Base-by-base conservation (phyloP, 176 grass and related monocot genomes). In the Zoysia japonica region DNA sequence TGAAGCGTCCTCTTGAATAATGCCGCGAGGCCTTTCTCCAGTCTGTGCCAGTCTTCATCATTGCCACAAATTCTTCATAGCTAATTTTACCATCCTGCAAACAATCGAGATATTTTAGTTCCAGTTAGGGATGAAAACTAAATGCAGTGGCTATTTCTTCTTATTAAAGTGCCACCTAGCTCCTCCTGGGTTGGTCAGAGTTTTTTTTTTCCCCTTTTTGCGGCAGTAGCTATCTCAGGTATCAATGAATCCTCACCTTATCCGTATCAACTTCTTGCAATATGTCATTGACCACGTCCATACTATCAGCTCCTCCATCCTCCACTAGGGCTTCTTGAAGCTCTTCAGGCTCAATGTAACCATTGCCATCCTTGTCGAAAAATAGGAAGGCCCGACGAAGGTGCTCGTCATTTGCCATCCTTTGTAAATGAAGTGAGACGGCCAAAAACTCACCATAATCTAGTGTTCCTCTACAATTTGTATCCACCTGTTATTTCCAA, bases 361-460 rank as follows among this genome's bases (percentile, higher is more conserved):
- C 89, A 76, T 88, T 89, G 46, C 87, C 87, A 11, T 97, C 87
- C 47, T 89, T 91, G 38, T 97, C 93, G 6, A 97, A 97, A 78
- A 83, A 97, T 37, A 78, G 77, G 87, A 97, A 97, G 76, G 93
- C 93, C 75, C 82, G 85, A 14, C 78, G 82, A 41, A 97, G 86
- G 68, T 97, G 91, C 63, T 97, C 93, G 39, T 93, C 93, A 68
- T 93, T 93, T 57, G 88, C 88, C 71, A 93, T 93, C 56, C 89
- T 89, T 83, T 97, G 90, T 71, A 97, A 87, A 83, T 97, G 94
- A 80, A 97, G 86, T 49, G 88, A 87, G 36, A 97, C 88, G 0
- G 91, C 91, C 80, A 93, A 76, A 97, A 97, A 97, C 79, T 97
- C 94, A 55, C 84, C 88, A 83, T 89, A 93, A 89, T 97, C 94